These are phyloP conservation scores for Gynostemma pentaphyllum DNA, from an alignment of 306 rosid genomes.

Conservation along the genomic window DNA sequence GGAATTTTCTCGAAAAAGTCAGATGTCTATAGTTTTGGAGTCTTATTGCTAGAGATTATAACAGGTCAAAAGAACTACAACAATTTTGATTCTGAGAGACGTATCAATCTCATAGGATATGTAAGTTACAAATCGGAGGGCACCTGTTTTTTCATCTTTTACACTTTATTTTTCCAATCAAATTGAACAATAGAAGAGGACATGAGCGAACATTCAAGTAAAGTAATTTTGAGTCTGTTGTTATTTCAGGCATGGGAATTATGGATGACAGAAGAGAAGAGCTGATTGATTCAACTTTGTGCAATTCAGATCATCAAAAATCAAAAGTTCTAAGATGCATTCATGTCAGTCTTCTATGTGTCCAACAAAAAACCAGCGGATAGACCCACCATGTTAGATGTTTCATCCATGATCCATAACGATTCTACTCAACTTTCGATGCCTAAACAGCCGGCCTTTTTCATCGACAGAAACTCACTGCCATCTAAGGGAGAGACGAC, in stretches of 20 bases:
- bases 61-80: slow-evolving; percentile 9
- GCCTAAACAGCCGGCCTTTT: slow-evolving; percentile 35
- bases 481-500: background rate
- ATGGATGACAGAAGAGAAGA: slow-evolving; percentile 22
- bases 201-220: background rate
- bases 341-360: slow-evolving; percentile 29
- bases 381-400: slow-evolving; percentile 31
- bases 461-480: background rate
- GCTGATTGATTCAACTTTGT: slow-evolving; percentile 10
- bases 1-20: slow-evolving; percentile 18
- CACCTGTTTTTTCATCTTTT: background rate
- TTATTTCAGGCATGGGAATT: slow-evolving; percentile 22
- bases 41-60: slow-evolving; percentile 11
- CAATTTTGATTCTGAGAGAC: background rate
- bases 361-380: slow-evolving; percentile 26
- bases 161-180: background rate
- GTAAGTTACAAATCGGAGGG: slow-evolving; percentile 9
- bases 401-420: slow-evolving; percentile 19
- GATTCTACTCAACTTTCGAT: slow-evolving; percentile 14
- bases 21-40: slow-evolving; percentile 19
- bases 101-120: slow-evolving; percentile 17
- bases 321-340: slow-evolving; percentile 19
- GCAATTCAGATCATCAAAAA: background rate
- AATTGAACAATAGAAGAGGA: background rate
- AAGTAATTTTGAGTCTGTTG: background rate